Evolutionary conservation across 2,329 filamentous ascomycete species (phyloP).

Genomic region (Alternaria alternata): DNA sequence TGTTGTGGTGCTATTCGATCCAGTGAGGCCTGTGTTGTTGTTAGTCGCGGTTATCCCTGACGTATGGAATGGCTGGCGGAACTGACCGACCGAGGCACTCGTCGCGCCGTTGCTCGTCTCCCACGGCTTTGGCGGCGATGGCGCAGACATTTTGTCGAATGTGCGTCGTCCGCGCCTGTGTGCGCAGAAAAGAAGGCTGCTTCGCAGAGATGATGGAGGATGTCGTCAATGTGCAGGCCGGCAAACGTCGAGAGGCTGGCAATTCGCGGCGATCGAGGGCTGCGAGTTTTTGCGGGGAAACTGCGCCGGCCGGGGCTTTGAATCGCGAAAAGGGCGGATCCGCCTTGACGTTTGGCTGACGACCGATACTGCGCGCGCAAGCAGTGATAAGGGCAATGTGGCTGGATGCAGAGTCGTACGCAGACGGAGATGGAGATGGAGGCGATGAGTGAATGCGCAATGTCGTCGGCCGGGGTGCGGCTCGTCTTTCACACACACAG

Average conservation of each 20-base stretch:
- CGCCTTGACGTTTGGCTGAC: slow-evolving; percentile 8
- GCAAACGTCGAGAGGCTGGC: slow-evolving; percentile 10
- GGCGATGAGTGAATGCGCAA: slow-evolving; percentile 4
- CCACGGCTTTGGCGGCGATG: slow-evolving; percentile 97
- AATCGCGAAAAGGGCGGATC: slow-evolving; percentile 19
- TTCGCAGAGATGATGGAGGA: slow-evolving; percentile 15
- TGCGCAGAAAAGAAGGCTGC: slow-evolving; percentile 16
- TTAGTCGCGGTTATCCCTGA: slow-evolving; percentile 34
- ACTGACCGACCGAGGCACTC: slow-evolving; percentile 51
- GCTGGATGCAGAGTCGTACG: neutral
- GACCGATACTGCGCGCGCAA: slow-evolving; percentile 5
- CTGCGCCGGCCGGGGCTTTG: slow-evolving; percentile 10
- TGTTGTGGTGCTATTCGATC: slow-evolving; percentile 51
- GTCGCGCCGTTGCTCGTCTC: slow-evolving; percentile 75
- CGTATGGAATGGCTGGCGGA: slow-evolving; percentile 17
- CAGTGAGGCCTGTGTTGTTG: slow-evolving; percentile 42
- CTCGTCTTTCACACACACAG: slow-evolving; percentile 24
- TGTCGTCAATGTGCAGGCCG: slow-evolving; percentile 18
- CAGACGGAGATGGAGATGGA: neutral
- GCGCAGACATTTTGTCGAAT: slow-evolving; percentile 60
- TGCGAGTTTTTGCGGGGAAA: slow-evolving; percentile 18
- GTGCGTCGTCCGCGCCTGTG: slow-evolving; percentile 34
- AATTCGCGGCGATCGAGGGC: slow-evolving; percentile 14
- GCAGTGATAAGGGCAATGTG: neutral
- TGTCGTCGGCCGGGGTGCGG: slow-evolving; percentile 25